A percentile compares a stretch with the other conserved stretches of the same genome.
phyloP scores from a whole-genome alignment of 139 green algal genomes.

The Eudorina sp. region DNA sequence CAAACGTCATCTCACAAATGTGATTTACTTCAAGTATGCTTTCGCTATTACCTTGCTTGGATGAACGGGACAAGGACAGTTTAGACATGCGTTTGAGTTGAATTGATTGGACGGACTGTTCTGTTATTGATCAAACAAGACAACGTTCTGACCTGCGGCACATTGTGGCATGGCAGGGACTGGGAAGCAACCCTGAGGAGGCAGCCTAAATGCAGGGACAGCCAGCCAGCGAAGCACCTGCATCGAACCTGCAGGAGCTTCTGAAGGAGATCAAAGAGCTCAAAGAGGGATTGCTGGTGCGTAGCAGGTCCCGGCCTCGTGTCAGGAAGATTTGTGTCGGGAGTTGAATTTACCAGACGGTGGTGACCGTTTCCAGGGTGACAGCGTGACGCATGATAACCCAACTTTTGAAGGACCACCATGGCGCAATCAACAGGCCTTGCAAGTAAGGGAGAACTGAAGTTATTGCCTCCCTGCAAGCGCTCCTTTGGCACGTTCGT shows the following conservation, averaged over 20 bases:
- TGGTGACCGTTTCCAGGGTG: conserved; percentile 10
- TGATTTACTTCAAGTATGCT: too few species aligned
- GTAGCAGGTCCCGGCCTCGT: background rate
- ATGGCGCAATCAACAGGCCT: background rate
- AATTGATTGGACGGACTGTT: too few species aligned
- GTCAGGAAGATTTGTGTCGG: conserved; percentile 7
- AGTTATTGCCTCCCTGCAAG: conserved; percentile 10
- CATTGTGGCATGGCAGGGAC: too few species aligned
- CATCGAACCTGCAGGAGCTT: background rate
- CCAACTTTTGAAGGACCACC: conserved; percentile 36
- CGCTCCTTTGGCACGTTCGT: background rate
- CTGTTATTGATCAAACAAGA: too few species aligned
- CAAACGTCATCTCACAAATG: too few species aligned
- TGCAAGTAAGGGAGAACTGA: background rate
- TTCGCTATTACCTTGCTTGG: too few species aligned
- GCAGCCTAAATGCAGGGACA: conserved; percentile 11
- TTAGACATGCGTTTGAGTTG: too few species aligned
- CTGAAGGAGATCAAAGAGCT: conserved; percentile 27
- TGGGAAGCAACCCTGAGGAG: too few species aligned
- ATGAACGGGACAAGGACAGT: too few species aligned
- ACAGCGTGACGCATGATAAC: conserved; percentile 32
- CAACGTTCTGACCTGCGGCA: too few species aligned
- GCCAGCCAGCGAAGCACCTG: background rate
- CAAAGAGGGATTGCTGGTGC: background rate
- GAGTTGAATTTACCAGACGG: background rate